Evolutionary conservation across 495 filamentous ascomycete species (phyloP), one percentile per base, ranked within the genome.

Genomic region (Durotheca rogersii): DNA sequence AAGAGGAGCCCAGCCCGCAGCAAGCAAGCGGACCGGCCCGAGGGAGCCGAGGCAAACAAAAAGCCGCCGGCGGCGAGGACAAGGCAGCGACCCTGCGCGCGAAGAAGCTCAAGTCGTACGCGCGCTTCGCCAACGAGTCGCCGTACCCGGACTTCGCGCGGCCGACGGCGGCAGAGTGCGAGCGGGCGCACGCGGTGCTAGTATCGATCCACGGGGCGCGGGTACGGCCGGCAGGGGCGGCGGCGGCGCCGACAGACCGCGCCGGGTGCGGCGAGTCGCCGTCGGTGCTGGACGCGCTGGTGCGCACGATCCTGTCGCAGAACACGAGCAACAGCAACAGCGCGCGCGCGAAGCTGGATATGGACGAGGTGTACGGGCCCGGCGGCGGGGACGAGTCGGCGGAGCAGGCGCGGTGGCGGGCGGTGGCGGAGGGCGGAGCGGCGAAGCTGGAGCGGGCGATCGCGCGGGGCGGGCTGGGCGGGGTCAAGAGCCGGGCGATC

Each of bases 191-290:
- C 43, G 66, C 71, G 0, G 74, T 92, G 9, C 77, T 96, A 0
- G 72, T 82, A 1, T 67, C 67, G 16, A 62, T 82, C 0, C 89
- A 95, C 61, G 88, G 89, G 7, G 70, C 80, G 21, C 74, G 84
- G 11, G 70, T 69, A 18, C 71, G 76, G 7, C 89, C 89, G 1
- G 68, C 77, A 7, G 78, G 69, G 0, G 79, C 90, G 10, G 79
- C 83, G 1, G 72, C 76, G 23, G 84, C 90, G 1, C 85, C 85
- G 6, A 63, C 83, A 1, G 81, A 80, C 1, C 78, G 88, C 18
- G 80, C 88, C 18, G 89, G 89, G 1, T 96, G 90, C 60, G 90
- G 90, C 21, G 86, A 95, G 64, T 84, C 90, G 4, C 88, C 89
- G 0, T 90, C 84, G 7, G 84, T 95, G 6, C 77, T 95, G 1